Conservation (phyloP, 208 protist genomes). For the Giardia duodenalis region DNA sequence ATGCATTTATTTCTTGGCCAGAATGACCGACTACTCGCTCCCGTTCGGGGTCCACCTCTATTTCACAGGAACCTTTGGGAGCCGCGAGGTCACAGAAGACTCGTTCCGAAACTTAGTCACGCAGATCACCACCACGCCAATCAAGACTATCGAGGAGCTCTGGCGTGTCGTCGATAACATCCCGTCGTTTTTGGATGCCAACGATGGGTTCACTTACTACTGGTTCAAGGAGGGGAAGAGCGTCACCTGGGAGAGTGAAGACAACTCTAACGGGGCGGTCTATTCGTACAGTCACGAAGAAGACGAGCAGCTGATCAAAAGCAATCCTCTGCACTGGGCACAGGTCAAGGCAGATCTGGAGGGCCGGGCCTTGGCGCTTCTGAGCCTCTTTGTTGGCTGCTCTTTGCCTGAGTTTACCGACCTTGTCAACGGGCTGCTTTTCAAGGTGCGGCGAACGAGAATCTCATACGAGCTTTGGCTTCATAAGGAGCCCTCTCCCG, state of each 20-base stretch:
- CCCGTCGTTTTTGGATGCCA: not conserved
- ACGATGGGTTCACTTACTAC: constrained; percentile 11
- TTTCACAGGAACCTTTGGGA: not conserved
- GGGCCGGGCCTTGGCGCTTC: not conserved
- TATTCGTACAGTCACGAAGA: not conserved
- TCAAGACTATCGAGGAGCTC: not conserved
- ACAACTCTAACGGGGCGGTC: not conserved
- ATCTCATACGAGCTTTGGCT: not conserved
- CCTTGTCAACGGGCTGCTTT: not conserved
- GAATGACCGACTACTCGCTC: no score
- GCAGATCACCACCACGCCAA: not conserved
- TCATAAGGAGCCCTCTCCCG: not conserved
- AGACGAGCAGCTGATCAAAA: not conserved
- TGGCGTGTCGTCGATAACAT: not conserved
- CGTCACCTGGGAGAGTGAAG: not conserved
- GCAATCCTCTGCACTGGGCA: not conserved
- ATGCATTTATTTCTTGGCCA: no score
- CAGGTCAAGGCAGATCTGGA: not conserved
- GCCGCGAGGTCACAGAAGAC: not conserved
- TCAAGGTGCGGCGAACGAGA: not conserved
- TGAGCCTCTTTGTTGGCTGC: not conserved
- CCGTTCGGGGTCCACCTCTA: not conserved
- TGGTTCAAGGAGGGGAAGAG: not conserved
- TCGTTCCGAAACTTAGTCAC: not conserved
- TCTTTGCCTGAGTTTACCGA: not conserved